These are phyloP conservation scores for Rhodotorula sp. DNA, from an alignment of 1,284 basidiomycete genomes.

Conservation along the genomic window DNA sequence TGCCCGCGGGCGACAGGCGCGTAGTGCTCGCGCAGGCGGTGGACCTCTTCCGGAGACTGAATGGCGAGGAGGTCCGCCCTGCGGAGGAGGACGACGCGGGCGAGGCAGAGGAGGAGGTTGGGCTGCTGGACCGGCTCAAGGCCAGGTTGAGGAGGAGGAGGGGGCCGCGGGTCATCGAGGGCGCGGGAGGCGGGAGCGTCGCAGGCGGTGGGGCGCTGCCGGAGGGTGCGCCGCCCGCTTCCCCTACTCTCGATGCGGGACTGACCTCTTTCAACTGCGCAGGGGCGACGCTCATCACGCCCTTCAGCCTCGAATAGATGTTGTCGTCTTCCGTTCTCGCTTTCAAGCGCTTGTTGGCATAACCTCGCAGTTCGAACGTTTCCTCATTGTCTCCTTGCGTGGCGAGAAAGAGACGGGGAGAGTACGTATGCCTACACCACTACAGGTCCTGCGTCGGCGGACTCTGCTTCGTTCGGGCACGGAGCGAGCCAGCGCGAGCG, in stretches of 20 bases:
- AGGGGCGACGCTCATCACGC: slow-evolving; percentile 37
- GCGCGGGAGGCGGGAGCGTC: background rate
- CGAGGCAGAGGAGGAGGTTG: slow-evolving; percentile 15
- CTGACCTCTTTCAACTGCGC: background rate
- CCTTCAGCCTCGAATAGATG: slow-evolving; percentile 23
- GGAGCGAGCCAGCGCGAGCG: too few species aligned
- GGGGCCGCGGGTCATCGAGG: slow-evolving; percentile 12
- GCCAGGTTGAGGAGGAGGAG: slow-evolving; percentile 24
- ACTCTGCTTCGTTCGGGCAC: too few species aligned
- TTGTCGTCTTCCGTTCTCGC: too few species aligned
- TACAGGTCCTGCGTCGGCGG: too few species aligned
- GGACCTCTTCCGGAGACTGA: slow-evolving; percentile 22
- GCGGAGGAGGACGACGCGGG: background rate
- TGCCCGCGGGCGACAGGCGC: background rate
- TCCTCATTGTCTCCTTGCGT: too few species aligned
- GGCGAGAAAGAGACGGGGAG: too few species aligned
- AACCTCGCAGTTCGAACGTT: background rate
- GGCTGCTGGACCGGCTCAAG: slow-evolving; percentile 26
- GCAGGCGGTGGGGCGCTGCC: slow-evolving; percentile 18
- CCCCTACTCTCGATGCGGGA: background rate
- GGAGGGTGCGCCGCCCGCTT: slow-evolving; percentile 23
- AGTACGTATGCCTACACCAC: too few species aligned
- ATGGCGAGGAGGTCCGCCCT: slow-evolving; percentile 5
- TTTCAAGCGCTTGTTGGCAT: background rate
- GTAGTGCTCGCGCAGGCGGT: slow-evolving; percentile 20